These are phyloP conservation scores for Boletellus ananiceps DNA, from an alignment of 768 basidiomycete species.

Conservation along the genomic window DNA sequence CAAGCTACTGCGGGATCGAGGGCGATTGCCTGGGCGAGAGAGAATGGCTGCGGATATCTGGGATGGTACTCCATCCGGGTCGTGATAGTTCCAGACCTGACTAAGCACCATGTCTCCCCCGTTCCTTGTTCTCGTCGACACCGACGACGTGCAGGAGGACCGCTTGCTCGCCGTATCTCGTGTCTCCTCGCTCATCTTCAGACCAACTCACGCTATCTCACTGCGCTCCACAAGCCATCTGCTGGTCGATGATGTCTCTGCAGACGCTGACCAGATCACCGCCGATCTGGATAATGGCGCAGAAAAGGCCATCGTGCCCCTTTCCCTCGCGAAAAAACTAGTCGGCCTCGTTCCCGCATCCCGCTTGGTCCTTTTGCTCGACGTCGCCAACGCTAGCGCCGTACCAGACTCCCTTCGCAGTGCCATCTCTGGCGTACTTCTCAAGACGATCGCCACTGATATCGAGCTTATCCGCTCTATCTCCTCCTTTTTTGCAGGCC, in stretches of 20 bases:
- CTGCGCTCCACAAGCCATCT: slow-evolving; percentile 41
- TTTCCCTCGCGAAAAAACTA: slow-evolving; percentile 60
- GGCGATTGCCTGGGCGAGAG: slow-evolving; percentile 55
- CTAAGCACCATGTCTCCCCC: slow-evolving; percentile 31
- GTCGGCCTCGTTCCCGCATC: slow-evolving; percentile 65
- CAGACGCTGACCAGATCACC: slow-evolving; percentile 52
- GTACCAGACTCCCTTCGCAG: slow-evolving; percentile 71
- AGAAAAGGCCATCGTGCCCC: slow-evolving; percentile 73
- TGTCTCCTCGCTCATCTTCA: slow-evolving; percentile 72
- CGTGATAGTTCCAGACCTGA: no score
- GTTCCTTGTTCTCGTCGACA: slow-evolving; percentile 60
- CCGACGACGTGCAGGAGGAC: slow-evolving; percentile 34
- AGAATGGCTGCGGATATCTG: slow-evolving; percentile 71
- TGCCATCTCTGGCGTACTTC: slow-evolving; percentile 72
- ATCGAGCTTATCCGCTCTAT: slow-evolving; percentile 74
- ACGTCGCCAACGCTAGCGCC: slow-evolving; percentile 66
- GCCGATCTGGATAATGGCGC: slow-evolving; percentile 74
- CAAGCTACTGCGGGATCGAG: slow-evolving; percentile 65
- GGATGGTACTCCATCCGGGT: slow-evolving; percentile 68
- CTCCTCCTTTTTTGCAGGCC: slow-evolving; percentile 65
- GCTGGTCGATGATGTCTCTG: slow-evolving; percentile 47
- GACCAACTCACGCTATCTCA: slow-evolving; percentile 29
- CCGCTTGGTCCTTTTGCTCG: slow-evolving; percentile 72
- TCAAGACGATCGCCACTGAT: slow-evolving; percentile 70
- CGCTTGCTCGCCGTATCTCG: slow-evolving; percentile 61